phyloP scores from a whole-genome alignment of 2,329 filamentous ascomycete species.

The Chaetomiaceae sp. region DNA sequence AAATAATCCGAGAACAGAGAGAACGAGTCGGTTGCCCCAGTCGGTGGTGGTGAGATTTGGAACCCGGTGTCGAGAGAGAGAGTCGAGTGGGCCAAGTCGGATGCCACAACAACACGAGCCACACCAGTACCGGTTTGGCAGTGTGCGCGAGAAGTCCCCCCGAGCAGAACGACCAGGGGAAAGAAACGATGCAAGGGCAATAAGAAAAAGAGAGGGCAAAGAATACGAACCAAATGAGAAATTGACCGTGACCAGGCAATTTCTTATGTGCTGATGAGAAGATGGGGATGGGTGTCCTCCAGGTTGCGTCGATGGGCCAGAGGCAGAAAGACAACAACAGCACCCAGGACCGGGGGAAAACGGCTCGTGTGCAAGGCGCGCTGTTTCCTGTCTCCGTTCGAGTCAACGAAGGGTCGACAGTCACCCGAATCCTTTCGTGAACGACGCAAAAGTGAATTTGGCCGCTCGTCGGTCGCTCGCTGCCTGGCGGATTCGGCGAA shows the following conservation, averaged over 20 bases:
- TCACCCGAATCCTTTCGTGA: constrained; percentile 29
- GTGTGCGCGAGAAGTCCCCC: neutral
- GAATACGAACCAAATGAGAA: neutral
- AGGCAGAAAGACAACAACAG: constrained; percentile 18
- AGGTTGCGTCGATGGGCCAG: constrained; percentile 13
- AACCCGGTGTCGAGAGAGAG: neutral
- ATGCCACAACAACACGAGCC: neutral
- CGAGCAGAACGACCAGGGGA: neutral
- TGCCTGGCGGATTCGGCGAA: constrained; percentile 24
- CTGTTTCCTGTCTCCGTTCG: constrained; percentile 18
- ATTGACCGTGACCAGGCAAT: constrained; percentile 7
- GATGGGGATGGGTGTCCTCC: constrained; percentile 13
- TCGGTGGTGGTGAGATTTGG: neutral
- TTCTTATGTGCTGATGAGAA: constrained; percentile 12
- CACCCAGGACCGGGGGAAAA: constrained; percentile 23
- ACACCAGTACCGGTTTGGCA: no score
- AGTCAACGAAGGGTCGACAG: constrained; percentile 22
- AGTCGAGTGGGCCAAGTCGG: neutral
- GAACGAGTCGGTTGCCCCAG: neutral
- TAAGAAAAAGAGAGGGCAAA: neutral
- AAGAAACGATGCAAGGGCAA: no score
- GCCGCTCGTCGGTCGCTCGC: constrained; percentile 29
- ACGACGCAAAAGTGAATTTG: constrained; percentile 39
- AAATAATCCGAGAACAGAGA: neutral
- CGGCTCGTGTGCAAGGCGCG: constrained; percentile 16